Percentiles rank a stretch among this genome's conserved stretches.
Evolutionary conservation across 768 basidiomycete genomes (phyloP).

Genomic region (Trametes cubensis): DNA sequence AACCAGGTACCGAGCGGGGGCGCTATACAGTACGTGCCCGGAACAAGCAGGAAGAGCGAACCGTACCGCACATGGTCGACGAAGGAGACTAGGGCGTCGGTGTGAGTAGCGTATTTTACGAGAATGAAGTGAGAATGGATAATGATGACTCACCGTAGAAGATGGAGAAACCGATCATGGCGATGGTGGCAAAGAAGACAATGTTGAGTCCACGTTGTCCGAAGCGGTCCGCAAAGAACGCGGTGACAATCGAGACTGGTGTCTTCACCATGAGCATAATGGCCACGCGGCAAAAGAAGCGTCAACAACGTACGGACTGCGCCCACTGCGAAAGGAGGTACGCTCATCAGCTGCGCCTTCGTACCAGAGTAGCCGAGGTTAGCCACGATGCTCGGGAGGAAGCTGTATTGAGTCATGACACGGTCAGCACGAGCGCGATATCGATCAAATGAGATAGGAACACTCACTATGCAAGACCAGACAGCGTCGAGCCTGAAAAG

Average conservation of each 20-base stretch:
- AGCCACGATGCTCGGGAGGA: constrained; percentile 33
- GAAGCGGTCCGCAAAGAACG: constrained; percentile 57
- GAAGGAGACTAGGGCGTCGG: constrained; percentile 30
- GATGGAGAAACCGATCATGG: constrained; percentile 55
- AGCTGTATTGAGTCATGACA: constrained; percentile 13
- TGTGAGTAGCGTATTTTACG: background rate
- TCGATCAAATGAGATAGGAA: background rate
- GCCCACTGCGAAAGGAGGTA: constrained; percentile 37
- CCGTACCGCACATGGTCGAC: constrained; percentile 50
- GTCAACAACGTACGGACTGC: constrained; percentile 27
- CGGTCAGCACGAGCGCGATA: background rate
- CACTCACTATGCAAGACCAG: constrained; percentile 32
- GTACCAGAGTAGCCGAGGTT: constrained; percentile 33
- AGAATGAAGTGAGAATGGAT: background rate
- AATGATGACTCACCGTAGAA: constrained; percentile 48
- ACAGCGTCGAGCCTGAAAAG: constrained; percentile 24
- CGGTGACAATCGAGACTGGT: constrained; percentile 43
- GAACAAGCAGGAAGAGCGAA: constrained; percentile 56
- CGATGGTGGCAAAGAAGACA: constrained; percentile 47
- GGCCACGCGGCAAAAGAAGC: background rate
- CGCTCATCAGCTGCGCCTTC: constrained; percentile 37
- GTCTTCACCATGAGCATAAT: background rate
- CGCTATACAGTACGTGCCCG: constrained; percentile 55
- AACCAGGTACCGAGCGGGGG: constrained; percentile 61
- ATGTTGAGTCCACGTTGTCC: constrained; percentile 50